Percentiles rank a stretch among this genome's conserved stretches.
Conservation (phyloP, 2,329 filamentous ascomycete genomes). For the Colletotrichum agaves region DNA sequence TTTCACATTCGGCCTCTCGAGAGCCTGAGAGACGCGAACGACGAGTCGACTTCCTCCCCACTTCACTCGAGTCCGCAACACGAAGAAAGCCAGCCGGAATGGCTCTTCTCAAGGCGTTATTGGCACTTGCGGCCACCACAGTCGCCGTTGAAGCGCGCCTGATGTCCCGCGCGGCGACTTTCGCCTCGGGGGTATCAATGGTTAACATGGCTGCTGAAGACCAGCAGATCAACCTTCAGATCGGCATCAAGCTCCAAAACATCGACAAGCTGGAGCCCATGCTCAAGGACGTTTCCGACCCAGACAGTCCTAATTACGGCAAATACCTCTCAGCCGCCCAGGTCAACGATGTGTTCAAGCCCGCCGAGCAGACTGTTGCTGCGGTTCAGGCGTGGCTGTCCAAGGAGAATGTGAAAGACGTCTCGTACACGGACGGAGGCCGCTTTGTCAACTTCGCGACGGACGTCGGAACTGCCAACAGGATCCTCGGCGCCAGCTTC, state of each 20-base stretch:
- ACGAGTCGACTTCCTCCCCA: neutral
- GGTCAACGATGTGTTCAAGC: constrained; percentile 41
- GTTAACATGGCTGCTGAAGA: constrained; percentile 33
- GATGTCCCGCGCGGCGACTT: constrained; percentile 36
- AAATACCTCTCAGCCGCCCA: constrained; percentile 41
- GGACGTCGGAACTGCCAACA: constrained; percentile 49
- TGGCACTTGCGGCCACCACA: constrained; percentile 31
- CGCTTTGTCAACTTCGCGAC: constrained; percentile 48
- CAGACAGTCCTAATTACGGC: constrained; percentile 43
- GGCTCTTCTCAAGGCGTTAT: constrained; percentile 26
- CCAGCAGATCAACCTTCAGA: constrained; percentile 38
- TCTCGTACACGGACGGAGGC: constrained; percentile 37
- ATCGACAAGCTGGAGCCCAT: constrained; percentile 42
- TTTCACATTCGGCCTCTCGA: neutral
- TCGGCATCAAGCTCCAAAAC: constrained; percentile 41
- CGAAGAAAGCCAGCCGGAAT: constrained; percentile 18
- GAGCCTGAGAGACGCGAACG: constrained; percentile 18
- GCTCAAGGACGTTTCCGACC: constrained; percentile 42
- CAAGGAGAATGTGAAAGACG: constrained; percentile 35
- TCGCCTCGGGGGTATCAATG: constrained; percentile 34
- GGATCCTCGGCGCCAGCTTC: constrained; percentile 55
- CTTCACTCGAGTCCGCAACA: neutral
- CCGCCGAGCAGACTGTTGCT: constrained; percentile 38
- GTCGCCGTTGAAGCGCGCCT: constrained; percentile 33
- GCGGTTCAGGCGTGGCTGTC: constrained; percentile 41